These are phyloP conservation scores for Fomitiporia mediterranea DNA, from an alignment of 1,284 basidiomycete genomes.

Conservation along the genomic window DNA sequence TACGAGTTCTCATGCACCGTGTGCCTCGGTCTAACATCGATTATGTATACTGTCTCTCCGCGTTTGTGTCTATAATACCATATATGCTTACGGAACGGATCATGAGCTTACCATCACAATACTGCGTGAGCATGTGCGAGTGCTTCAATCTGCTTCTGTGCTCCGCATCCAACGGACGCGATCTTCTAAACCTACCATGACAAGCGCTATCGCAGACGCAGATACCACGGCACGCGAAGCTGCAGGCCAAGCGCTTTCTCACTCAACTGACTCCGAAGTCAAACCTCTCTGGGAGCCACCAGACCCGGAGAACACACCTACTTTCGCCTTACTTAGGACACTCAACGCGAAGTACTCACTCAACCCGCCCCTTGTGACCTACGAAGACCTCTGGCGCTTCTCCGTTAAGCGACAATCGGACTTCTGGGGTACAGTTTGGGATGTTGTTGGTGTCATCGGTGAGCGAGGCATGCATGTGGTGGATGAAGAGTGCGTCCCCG, in stretches of 20 bases:
- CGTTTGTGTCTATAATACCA: too few species aligned
- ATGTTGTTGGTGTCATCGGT: conserved; percentile 62
- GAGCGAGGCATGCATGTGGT: conserved; percentile 44
- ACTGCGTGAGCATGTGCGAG: too few species aligned
- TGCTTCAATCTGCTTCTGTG: too few species aligned
- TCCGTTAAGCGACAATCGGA: conserved; percentile 55
- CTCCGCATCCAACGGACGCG: too few species aligned
- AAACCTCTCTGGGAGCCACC: conserved; percentile 7
- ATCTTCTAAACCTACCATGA: not conserved
- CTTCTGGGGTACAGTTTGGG: conserved; percentile 82
- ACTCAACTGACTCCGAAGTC: not conserved
- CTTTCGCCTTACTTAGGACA: conserved; percentile 50
- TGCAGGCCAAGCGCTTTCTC: not conserved
- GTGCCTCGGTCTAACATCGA: too few species aligned
- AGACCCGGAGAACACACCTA: conserved; percentile 34
- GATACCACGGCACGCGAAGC: too few species aligned
- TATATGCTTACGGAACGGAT: not conserved
- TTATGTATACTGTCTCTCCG: too few species aligned
- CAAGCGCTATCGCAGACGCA: not conserved
- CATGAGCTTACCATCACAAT: not conserved
- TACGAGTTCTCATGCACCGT: too few species aligned
- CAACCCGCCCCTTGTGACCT: conserved; percentile 41
- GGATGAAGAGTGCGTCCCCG: conserved; percentile 51
- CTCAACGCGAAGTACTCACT: conserved; percentile 52
- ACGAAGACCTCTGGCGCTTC: conserved; percentile 71